Conservation (phyloP, 2,329 filamentous ascomycete genomes). For the Zymoseptoria pseudotritici region DNA sequence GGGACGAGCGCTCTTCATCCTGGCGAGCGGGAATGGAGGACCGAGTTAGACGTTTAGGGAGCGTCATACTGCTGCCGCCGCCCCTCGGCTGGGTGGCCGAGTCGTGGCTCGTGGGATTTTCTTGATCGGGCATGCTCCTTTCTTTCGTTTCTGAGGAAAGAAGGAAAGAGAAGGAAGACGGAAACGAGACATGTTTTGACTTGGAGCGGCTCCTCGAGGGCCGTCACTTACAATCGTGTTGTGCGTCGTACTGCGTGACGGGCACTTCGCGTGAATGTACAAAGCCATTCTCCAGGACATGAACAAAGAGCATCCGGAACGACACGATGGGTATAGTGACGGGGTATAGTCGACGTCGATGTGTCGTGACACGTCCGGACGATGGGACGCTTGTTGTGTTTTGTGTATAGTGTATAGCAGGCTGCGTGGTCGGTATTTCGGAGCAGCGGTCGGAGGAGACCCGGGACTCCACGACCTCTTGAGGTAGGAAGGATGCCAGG, state of each 20-base stretch:
- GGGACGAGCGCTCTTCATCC: too few relatives aligned
- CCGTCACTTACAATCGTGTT: neutral
- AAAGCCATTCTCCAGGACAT: neutral
- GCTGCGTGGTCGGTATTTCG: neutral
- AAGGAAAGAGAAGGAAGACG: too few relatives aligned
- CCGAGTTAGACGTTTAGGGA: too few relatives aligned
- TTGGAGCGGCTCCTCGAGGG: neutral
- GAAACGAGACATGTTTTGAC: too few relatives aligned
- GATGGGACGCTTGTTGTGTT: neutral
- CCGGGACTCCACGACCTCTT: neutral
- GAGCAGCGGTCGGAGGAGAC: neutral
- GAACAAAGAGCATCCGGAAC: neutral
- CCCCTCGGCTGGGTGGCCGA: too few relatives aligned
- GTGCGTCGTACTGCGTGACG: neutral
- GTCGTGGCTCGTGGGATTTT: neutral
- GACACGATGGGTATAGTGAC: neutral
- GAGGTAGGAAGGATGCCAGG: neutral
- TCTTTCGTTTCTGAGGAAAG: neutral
- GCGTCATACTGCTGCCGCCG: neutral
- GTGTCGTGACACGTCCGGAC: too few relatives aligned
- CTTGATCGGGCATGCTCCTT: neutral
- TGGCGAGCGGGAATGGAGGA: too few relatives aligned
- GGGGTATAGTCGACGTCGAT: neutral
- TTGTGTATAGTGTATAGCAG: neutral
- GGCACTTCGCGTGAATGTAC: neutral